Evolutionary conservation across 768 basidiomycete genomes (phyloP).

Genomic region (Rhodotorula diobovata): DNA sequence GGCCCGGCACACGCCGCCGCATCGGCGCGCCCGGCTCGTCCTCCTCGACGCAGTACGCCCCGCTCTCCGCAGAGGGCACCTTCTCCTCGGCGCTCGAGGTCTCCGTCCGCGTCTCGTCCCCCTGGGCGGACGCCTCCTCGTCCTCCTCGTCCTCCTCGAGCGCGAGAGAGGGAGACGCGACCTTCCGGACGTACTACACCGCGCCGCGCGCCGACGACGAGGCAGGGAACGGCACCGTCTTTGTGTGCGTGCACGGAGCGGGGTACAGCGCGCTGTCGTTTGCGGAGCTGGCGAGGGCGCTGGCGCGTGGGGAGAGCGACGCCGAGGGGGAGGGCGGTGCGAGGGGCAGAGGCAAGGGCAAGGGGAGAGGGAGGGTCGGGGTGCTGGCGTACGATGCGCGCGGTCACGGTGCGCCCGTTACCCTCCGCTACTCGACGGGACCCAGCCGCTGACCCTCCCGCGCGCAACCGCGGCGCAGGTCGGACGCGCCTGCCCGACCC

Average conservation of each 20-base stretch:
- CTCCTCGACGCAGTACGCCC: constrained; percentile 52
- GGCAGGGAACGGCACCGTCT: constrained; percentile 55
- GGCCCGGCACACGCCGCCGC: constrained; percentile 8
- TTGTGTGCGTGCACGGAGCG: constrained; percentile 92
- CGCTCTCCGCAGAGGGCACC: constrained; percentile 70
- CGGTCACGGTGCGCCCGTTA: constrained; percentile 66
- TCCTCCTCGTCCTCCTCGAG: background rate
- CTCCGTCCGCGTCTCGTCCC: constrained; percentile 52
- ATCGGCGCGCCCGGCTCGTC: constrained; percentile 39
- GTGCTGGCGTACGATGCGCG: constrained; percentile 76
- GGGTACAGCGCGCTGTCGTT: constrained; percentile 90
- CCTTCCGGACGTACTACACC: constrained; percentile 55
- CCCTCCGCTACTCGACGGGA: background rate
- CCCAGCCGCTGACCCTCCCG: background rate
- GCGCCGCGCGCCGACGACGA: background rate
- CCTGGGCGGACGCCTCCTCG: background rate
- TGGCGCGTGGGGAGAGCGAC: constrained; percentile 57
- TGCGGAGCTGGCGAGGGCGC: constrained; percentile 80
- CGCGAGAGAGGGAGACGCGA: constrained; percentile 50
- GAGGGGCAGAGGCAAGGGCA: background rate
- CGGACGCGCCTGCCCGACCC: constrained; percentile 57
- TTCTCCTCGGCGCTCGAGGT: constrained; percentile 79
- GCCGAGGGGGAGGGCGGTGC: constrained; percentile 35
- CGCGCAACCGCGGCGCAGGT: constrained; percentile 50
- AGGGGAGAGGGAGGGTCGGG: constrained; percentile 61